Percentiles rank a stretch among this genome's conserved stretches.
phyloP scores from a whole-genome alignment of 257 asterid species.

The Solanum clarkiae region DNA sequence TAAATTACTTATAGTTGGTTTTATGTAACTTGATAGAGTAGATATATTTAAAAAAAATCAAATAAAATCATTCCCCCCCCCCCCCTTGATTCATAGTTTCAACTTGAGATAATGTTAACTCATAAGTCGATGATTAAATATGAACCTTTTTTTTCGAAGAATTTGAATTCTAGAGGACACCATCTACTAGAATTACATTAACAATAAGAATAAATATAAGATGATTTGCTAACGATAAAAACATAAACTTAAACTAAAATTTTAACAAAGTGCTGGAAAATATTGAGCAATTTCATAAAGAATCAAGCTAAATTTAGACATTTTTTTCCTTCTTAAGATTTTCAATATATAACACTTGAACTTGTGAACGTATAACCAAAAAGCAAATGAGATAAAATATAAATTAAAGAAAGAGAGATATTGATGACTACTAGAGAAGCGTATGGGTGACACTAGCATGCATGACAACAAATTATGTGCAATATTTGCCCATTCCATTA shows the following conservation, averaged over 20 bases:
- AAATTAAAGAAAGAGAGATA: neutral
- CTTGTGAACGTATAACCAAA: neutral
- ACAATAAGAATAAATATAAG: neutral
- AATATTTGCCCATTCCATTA: constrained; percentile 12
- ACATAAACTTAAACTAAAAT: no score
- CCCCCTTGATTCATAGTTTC: neutral
- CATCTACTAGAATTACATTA: no score
- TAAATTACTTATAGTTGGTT: neutral
- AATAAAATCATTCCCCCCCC: no score
- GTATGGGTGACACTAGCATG: constrained; percentile 18
- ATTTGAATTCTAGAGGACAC: neutral
- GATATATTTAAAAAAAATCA: no score
- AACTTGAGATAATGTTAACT: neutral
- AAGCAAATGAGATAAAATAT: constrained; percentile 9
- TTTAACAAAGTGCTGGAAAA: no score
- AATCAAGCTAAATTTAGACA: neutral
- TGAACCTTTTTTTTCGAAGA: neutral
- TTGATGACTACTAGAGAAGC: neutral
- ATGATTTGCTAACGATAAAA: neutral
- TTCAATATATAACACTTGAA: neutral
- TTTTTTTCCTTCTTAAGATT: neutral
- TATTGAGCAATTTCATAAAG: neutral
- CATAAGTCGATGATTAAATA: neutral
- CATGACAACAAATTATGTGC: constrained; percentile 44
- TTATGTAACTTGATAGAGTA: neutral